These are phyloP conservation scores for Diversispora epigaea DNA, from an alignment of 192 early-diverging fungal genomes.

Conservation along the genomic window DNA sequence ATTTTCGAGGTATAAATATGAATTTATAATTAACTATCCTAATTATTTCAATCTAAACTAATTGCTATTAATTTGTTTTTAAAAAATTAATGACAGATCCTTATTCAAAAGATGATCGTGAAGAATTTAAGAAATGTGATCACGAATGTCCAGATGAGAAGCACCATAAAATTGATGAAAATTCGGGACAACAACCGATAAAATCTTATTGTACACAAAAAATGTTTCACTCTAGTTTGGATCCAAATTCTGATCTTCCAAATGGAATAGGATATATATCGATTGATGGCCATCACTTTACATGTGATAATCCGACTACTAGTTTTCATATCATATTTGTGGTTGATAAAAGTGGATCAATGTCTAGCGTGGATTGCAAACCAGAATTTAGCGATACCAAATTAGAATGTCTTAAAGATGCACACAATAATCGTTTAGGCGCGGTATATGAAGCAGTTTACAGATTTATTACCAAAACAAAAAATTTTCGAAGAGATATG, in stretches of 20 bases:
- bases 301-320: conserved; percentile 1
- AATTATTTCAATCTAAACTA: too few species aligned
- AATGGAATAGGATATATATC: conserved; percentile 30
- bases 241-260: neutral
- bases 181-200: neutral
- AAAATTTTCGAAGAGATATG: neutral
- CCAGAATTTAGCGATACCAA: neutral
- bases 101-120: conserved; percentile 8
- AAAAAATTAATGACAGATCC: conserved; percentile 7
- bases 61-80: neutral
- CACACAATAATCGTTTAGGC: conserved; percentile 27
- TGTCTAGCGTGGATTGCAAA: conserved; percentile 18
- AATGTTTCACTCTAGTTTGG: neutral
- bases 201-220: neutral
- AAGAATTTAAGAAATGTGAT: conserved; percentile 24
- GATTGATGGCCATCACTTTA: conserved; percentile 33
- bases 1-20: conserved; percentile 22
- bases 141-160: conserved; percentile 22
- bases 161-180: conserved; percentile 1
- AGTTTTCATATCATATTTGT: conserved; percentile 33
- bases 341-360: conserved; percentile 26
- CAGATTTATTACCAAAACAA: neutral
- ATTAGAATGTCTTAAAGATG: neutral
- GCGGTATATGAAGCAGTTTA: conserved; percentile 31
- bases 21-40: too few species aligned